Evolutionary conservation across 176 grass and related monocot species (phyloP).

Genomic region (Triticum turgidum): DNA sequence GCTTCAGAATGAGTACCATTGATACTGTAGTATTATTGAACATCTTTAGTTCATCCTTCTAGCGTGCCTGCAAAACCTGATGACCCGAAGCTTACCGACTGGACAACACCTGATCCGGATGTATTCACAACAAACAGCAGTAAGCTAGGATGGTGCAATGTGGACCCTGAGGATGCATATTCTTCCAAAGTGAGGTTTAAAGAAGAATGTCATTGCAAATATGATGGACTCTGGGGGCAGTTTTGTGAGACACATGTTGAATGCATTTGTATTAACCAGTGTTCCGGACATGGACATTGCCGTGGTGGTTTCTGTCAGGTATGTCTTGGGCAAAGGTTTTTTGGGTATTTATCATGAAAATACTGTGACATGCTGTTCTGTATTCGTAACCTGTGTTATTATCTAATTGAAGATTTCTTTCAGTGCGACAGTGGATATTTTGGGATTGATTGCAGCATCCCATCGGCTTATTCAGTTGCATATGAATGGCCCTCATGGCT

Average conservation of each 20-base stretch:
- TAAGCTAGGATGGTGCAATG: constrained; percentile 92
- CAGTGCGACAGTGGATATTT: constrained; percentile 94
- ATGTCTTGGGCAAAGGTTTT: constrained; percentile 17
- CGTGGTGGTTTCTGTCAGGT: constrained; percentile 96
- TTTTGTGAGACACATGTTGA: constrained; percentile 80
- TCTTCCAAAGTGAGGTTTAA: constrained; percentile 78
- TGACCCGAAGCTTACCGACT: constrained; percentile 62
- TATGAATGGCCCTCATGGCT: constrained; percentile 75
- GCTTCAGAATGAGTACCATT: constrained; percentile 28
- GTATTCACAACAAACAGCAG: constrained; percentile 78
- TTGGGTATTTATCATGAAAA: not conserved
- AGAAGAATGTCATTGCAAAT: constrained; percentile 92
- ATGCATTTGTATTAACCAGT: constrained; percentile 90
- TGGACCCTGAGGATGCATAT: constrained; percentile 74
- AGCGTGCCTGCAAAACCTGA: constrained; percentile 68
- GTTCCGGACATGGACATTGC: constrained; percentile 80
- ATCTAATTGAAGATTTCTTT: constrained; percentile 40
- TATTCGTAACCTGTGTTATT: constrained; percentile 12
- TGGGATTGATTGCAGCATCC: constrained; percentile 96
- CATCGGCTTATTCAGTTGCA: constrained; percentile 56
- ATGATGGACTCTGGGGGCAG: constrained; percentile 69
- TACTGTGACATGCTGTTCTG: not conserved
- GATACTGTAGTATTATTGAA: constrained; percentile 29
- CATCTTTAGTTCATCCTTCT: constrained; percentile 34
- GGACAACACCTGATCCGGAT: constrained; percentile 72